phyloP scores from a whole-genome alignment of 345 rosid species.

The Isatis tinctoria region DNA sequence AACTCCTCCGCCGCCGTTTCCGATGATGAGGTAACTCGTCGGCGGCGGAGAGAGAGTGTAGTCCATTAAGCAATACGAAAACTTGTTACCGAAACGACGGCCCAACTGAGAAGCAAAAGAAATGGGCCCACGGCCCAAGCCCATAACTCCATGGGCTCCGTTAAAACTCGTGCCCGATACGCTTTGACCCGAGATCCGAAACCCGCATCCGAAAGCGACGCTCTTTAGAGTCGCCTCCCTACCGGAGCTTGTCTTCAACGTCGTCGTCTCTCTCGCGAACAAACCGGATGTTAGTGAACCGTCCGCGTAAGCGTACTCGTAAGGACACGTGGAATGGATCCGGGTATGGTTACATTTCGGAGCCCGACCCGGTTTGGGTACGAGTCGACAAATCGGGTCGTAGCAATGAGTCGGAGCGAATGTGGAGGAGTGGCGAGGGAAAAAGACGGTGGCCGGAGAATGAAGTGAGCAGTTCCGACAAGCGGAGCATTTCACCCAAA shows the following conservation, averaged over 20 bases:
- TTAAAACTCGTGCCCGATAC: constrained; percentile 60
- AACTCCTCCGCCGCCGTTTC: constrained; percentile 37
- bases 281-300: constrained; percentile 63
- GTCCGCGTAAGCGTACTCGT: constrained; percentile 69
- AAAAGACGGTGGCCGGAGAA: constrained; percentile 55
- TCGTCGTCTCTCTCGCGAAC: constrained; percentile 59
- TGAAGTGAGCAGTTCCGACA: constrained; percentile 53
- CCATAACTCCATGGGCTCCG: constrained; percentile 88
- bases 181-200: constrained; percentile 65
- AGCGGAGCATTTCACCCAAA: constrained; percentile 85
- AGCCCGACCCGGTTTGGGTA: constrained; percentile 47
- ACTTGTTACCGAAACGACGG: constrained; percentile 66
- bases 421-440: constrained; percentile 72
- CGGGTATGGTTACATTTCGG: constrained; percentile 53
- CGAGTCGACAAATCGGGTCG: constrained; percentile 44
- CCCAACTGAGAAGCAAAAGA: constrained; percentile 79
- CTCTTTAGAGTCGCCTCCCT: constrained; percentile 33
- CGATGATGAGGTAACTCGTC: constrained; percentile 65
- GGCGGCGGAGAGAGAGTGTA: constrained; percentile 84
- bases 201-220: constrained; percentile 77
- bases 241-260: constrained; percentile 54
- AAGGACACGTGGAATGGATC: constrained; percentile 74
- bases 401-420: constrained; percentile 74
- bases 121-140: constrained; percentile 79
- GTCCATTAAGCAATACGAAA: constrained; percentile 85